These are phyloP conservation scores for Calonectria henricotiae DNA, from an alignment of 2,329 filamentous ascomycete genomes.

Conservation along the genomic window DNA sequence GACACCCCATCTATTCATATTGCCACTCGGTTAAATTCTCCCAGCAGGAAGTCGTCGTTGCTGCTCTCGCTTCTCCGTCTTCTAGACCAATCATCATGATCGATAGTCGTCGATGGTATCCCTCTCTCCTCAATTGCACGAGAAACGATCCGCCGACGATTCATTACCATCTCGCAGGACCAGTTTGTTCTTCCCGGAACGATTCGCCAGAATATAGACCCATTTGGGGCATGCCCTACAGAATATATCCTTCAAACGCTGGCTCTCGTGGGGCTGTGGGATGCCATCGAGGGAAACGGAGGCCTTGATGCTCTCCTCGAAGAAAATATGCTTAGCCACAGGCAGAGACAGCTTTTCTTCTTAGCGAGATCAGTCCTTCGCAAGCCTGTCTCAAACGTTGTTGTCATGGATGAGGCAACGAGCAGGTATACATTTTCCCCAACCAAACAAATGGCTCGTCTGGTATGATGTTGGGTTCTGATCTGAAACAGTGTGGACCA, in stretches of 20 bases:
- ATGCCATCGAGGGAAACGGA: conserved; percentile 58
- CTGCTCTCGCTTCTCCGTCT: conserved; percentile 66
- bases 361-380: conserved; percentile 66
- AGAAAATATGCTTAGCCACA: conserved; percentile 60
- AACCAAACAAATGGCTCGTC: not conserved
- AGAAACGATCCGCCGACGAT: conserved; percentile 61
- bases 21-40: conserved; percentile 5
- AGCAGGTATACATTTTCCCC: conserved; percentile 52
- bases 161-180: conserved; percentile 68
- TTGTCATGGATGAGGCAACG: conserved; percentile 65
- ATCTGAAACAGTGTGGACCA: conserved; percentile 54
- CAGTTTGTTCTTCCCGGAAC: conserved; percentile 65
- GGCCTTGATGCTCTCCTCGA: conserved; percentile 59
- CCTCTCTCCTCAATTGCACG: conserved; percentile 61
- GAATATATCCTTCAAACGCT: conserved; percentile 61
- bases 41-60: conserved; percentile 69
- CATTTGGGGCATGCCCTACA: conserved; percentile 54
- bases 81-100: conserved; percentile 59
- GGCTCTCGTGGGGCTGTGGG: conserved; percentile 62
- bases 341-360: conserved; percentile 68
- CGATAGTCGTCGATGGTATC: conserved; percentile 64
- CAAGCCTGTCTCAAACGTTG: conserved; percentile 57
- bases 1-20: conserved; percentile 31
- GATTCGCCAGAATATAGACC: conserved; percentile 67
- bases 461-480: not conserved